Conservation (phyloP, 1,284 basidiomycete species). For the Meira miltonrushii region DNA sequence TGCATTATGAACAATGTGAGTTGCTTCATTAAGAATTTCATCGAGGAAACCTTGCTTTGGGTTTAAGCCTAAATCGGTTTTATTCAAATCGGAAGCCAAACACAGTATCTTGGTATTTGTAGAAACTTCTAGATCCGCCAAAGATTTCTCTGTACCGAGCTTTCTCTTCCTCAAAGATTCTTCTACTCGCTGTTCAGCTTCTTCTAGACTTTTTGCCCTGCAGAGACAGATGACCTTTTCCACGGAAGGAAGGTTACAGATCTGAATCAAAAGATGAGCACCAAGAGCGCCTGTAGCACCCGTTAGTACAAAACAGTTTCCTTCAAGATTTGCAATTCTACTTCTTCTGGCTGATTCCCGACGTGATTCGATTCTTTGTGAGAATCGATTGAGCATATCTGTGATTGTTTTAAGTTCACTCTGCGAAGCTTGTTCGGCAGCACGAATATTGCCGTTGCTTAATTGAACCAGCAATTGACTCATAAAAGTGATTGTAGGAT, state of each 20-base stretch:
- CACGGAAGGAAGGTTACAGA: background rate
- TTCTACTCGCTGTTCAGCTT: background rate
- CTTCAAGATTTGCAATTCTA: no score
- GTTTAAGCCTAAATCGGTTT: background rate
- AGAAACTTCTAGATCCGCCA: background rate
- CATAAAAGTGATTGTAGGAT: no score
- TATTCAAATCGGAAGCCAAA: background rate
- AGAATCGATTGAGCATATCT: no score
- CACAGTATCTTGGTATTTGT: background rate
- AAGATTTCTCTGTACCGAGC: background rate
- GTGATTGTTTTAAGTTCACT: no score
- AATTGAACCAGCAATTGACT: no score
- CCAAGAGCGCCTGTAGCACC: constrained; percentile 36
- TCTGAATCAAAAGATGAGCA: constrained; percentile 19
- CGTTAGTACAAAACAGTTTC: constrained; percentile 20
- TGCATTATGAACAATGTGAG: background rate
- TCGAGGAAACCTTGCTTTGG: background rate
- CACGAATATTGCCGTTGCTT: no score
- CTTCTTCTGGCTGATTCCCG: no score
- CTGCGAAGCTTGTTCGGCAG: no score
- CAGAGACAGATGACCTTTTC: background rate
- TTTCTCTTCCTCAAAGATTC: background rate
- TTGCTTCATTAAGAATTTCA: background rate
- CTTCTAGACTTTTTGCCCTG: background rate
- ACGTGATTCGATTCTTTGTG: no score